Evolutionary conservation across 768 basidiomycete genomes (phyloP).

Genomic region (Pholiota microspora): DNA sequence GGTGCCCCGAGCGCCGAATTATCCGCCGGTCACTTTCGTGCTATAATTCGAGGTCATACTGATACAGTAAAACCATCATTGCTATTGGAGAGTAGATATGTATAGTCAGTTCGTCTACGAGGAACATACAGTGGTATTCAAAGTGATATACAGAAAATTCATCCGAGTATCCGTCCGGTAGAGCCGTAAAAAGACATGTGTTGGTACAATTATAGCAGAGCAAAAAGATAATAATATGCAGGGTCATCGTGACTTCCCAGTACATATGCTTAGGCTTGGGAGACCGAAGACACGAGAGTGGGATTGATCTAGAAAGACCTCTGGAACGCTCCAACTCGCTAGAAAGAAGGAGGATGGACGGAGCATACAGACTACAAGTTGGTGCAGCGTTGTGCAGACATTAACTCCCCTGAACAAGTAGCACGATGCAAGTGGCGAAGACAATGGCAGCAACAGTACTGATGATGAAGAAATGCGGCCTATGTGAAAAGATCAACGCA

Average conservation of each 20-base stretch:
- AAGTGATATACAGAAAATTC: background rate
- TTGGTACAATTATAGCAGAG: background rate
- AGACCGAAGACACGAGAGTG: background rate
- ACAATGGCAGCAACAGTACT: conserved; percentile 44
- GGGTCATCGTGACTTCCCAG: conserved; percentile 1
- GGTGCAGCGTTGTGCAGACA: background rate
- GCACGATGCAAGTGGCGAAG: conserved; percentile 49
- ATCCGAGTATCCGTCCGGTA: conserved; percentile 1
- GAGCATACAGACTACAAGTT: conserved; percentile 3
- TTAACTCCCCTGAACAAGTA: conserved; percentile 37
- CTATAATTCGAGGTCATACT: too few species aligned
- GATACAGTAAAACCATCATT: background rate
- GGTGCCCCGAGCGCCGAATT: background rate
- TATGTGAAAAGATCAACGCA: conserved; percentile 21
- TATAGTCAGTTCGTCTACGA: background rate
- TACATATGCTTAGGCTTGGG: background rate
- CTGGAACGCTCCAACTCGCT: background rate
- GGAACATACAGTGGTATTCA: background rate
- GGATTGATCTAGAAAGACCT: background rate
- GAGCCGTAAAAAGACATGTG: conserved; percentile 10
- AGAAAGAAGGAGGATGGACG: too few species aligned
- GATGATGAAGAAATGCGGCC: conserved; percentile 53
- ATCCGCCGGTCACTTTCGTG: background rate
- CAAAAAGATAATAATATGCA: background rate
- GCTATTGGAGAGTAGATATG: background rate